Base-by-base conservation (phyloP, 1,284 basidiomycete genomes). In the Peniophora sp. region DNA sequence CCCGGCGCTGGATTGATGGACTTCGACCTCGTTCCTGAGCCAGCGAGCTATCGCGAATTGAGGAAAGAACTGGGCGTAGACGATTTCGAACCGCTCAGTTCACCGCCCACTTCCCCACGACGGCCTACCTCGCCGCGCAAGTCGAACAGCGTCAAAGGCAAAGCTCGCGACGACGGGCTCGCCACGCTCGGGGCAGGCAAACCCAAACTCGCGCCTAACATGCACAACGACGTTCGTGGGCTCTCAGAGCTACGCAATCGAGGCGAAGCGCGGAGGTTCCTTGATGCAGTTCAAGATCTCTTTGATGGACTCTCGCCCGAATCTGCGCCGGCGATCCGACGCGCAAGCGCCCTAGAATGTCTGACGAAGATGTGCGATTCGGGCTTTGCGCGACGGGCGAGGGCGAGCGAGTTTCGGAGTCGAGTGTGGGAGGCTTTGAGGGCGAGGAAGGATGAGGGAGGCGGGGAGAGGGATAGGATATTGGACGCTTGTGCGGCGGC, bases 271-370 rank as follows among this genome's bases (percentile, higher is more conserved):
- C 70, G 88, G 54, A 69, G 86, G 17, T 91, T 91, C 58, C 62
- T 88, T 45, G 88, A 91, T 53, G 88, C 90, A 58, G 75, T 88
- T 2, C 88, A 87, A 0, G 91, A 90, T 65, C 65, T 91, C 2
- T 83, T 89, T 51, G 88, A 91, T 62, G 87, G 88, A 1, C 73
- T 91, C 50, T 20, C 35, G 5, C 14, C 47, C 41, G 39, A 12
- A n/a, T 34, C 34, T 10, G 2, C 17, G 18, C 35, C 49, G n/a
- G 22, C 2, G 24, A 43, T 11, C 35, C 53, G 41, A 14, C 15
- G 20, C 34, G 23, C 18, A 23, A 41, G 3, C 47, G 87, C 85
- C 2, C 64, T 87, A 22, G 87, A 91, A 61, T 78, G 91, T 23
- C 75, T 83, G 2, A 78, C 71, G 11, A 88, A 88, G 59, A 66